phyloP scores from a whole-genome alignment of 768 basidiomycete genomes.

The Melanogaster broomeanus region DNA sequence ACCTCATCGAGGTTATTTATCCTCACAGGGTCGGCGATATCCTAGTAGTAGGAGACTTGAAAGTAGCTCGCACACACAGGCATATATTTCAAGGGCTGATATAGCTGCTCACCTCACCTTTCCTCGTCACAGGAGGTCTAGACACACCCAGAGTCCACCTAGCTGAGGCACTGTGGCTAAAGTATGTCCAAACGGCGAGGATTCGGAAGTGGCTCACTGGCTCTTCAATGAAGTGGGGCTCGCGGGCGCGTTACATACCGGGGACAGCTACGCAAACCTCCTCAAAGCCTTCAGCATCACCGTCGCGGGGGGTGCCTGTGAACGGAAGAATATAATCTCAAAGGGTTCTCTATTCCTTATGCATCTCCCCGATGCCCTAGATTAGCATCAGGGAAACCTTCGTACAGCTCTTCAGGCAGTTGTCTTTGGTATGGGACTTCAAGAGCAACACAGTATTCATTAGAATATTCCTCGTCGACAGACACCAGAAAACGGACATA shows the following conservation, averaged over 20 bases:
- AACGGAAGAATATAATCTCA: too few relatives aligned
- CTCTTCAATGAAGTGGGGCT: neutral
- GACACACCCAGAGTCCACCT: too few relatives aligned
- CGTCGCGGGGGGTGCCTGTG: too few relatives aligned
- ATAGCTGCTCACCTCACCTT: too few relatives aligned
- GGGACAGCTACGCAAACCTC: neutral
- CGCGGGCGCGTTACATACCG: neutral
- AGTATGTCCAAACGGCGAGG: too few relatives aligned
- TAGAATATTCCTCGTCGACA: slow-evolving; percentile 79
- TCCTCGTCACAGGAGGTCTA: neutral
- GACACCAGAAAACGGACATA: slow-evolving; percentile 73
- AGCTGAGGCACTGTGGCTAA: too few relatives aligned
- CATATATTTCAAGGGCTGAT: too few relatives aligned
- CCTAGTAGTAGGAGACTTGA: too few relatives aligned
- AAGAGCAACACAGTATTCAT: too few relatives aligned
- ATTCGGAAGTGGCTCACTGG: neutral
- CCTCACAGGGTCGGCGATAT: too few relatives aligned
- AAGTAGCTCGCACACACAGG: too few relatives aligned
- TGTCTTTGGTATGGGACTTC: neutral
- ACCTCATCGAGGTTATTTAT: too few relatives aligned
- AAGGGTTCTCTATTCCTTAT: neutral
- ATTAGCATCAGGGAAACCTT: neutral
- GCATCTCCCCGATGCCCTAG: neutral
- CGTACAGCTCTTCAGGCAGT: neutral
- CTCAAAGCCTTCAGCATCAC: neutral